These are phyloP conservation scores for Zygoascus flipseniorum DNA, from an alignment of 805 yeast species.

Conservation along the genomic window DNA sequence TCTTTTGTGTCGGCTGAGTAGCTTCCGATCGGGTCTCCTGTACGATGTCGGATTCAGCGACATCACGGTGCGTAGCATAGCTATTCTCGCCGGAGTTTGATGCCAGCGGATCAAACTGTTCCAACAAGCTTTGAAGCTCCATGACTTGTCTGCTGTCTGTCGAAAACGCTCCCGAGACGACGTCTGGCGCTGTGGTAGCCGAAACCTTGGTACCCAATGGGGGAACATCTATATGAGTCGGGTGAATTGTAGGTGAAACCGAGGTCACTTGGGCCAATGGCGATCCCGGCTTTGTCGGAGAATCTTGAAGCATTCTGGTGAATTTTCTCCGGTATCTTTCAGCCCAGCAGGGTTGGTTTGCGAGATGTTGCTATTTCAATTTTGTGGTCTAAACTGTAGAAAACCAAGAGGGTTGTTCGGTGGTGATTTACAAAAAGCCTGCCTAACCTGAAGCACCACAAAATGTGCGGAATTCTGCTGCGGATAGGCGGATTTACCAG, in stretches of 20 bases:
- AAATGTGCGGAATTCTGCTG: constrained; percentile 16
- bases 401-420: background rate
- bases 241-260: constrained; percentile 9
- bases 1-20: background rate
- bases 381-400: no score
- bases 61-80: no score
- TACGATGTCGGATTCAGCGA: background rate
- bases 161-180: constrained; percentile 6
- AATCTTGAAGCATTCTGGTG: background rate
- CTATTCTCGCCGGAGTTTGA: background rate
- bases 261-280: background rate
- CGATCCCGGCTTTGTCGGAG: background rate
- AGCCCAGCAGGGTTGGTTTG: background rate
- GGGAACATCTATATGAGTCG: constrained; percentile 7
- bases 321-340: background rate
- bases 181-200: constrained; percentile 6
- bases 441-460: background rate
- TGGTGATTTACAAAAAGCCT: background rate
- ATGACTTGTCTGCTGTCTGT: background rate
- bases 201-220: constrained; percentile 5
- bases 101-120: constrained; percentile 20
- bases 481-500: background rate
- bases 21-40: background rate
- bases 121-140: constrained; percentile 17
- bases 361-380: no score